A percentile compares a stretch with the other conserved stretches of the same genome.
These are phyloP conservation scores for Metschnikowia peoriensis DNA, from an alignment of 805 yeast genomes.

Conservation along the genomic window DNA sequence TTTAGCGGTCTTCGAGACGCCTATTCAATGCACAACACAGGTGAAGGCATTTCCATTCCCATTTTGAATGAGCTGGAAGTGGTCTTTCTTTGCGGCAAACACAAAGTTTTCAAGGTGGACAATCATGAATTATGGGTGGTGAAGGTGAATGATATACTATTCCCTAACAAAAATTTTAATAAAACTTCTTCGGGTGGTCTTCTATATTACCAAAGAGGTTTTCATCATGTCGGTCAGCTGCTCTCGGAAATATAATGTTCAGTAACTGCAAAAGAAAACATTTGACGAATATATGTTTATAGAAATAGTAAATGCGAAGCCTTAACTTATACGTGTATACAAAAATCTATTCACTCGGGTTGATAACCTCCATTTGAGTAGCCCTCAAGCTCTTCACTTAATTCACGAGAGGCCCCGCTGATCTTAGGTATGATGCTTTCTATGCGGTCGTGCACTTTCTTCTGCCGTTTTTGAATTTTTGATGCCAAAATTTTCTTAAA, in stretches of 20 bases:
- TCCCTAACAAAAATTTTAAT: conserved; percentile 20
- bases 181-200: conserved; percentile 54
- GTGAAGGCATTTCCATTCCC: conserved; percentile 44
- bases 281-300: neutral
- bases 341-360: neutral
- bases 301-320: neutral
- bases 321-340: neutral
- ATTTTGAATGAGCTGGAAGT: conserved; percentile 56
- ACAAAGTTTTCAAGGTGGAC: conserved; percentile 55
- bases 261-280: neutral
- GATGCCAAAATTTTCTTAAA: conserved; percentile 25
- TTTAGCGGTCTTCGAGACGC: conserved; percentile 39
- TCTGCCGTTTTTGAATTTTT: conserved; percentile 27
- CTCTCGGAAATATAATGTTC: conserved; percentile 21
- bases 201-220: conserved; percentile 60
- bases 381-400: conserved; percentile 14
- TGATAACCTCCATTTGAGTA: neutral
- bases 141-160: conserved; percentile 57
- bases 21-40: conserved; percentile 18
- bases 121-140: conserved; percentile 94
- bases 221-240: conserved; percentile 44
- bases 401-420: conserved; percentile 21
- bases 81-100: conserved; percentile 59
- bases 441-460: conserved; percentile 31
- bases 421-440: conserved; percentile 36